Base-by-base conservation (phyloP, 495 filamentous ascomycete species). In the Penicillium cosmopolitanum region DNA sequence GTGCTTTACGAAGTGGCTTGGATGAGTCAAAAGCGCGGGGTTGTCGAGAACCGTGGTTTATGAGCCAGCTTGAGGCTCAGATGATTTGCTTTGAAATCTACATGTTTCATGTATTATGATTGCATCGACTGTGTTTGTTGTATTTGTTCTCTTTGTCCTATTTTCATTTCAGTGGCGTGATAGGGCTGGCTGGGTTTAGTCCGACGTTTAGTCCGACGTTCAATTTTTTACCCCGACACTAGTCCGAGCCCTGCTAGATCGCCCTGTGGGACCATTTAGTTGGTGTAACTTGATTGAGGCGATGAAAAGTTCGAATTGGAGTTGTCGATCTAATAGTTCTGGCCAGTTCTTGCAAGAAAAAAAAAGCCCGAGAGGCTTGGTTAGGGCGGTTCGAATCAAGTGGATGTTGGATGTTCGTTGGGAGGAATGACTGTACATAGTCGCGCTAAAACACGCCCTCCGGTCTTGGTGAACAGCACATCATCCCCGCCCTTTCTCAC, bases 281-380 rank as follows among this genome's bases (percentile, higher is more conserved):
- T 33, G 25, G 28, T 60, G 43, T 42, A 36, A 55, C 57, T 16
- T 60, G 51, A 55, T 51, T 60, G 42, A 60, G 57, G 57, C 57
- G 28, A 55, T 2, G 11, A 13, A 25, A 31, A 57, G 31, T 36
- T 38, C 11, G 36, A 18, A 44, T 44, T 13, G 35, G 13, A 55
- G 35, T n/a, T 51, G 53, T 18, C 3, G 46, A 31, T 25, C 46
- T 12, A 48, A 7, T 28, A 3, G 21, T 4, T 23, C 4, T 28
- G 10, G 46, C 10, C 36, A n/a, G 11, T 13, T 13, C 11, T 13
- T 13, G 36, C 4, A 31, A 31, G 28, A 8, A 8, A 31, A 31
- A 31, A 31, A 31, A 2, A 31, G 8, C 28, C 28, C 28, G 28
- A 31, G 28, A 31, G 28, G 28, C 28, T 31, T 31, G 28, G 28